phyloP scores from a whole-genome alignment of 2,329 filamentous ascomycete genomes.

The Byssochlamys sp. region DNA sequence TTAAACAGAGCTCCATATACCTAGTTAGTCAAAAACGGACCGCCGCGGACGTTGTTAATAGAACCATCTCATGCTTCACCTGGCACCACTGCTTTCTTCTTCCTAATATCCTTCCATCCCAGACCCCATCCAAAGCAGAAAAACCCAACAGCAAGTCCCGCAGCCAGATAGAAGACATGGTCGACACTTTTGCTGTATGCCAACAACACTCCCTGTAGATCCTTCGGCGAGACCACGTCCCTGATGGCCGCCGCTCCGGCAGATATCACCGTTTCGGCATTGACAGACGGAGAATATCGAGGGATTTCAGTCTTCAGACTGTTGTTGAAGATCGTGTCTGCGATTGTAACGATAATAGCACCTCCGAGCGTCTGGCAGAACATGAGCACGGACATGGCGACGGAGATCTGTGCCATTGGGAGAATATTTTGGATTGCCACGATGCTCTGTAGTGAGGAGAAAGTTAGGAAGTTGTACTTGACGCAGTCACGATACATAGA shows the following conservation, averaged over 20 bases:
- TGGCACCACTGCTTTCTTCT: conserved; percentile 2
- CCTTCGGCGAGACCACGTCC: conserved; percentile 22
- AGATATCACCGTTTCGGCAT: conserved; percentile 26
- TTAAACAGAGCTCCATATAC: too few species aligned
- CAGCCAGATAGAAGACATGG: conserved; percentile 13
- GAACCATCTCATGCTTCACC: not conserved
- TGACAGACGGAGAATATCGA: conserved; percentile 29
- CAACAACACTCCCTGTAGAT: conserved; percentile 24
- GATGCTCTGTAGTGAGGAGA: conserved; percentile 27
- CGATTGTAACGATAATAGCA: conserved; percentile 55
- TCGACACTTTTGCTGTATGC: conserved; percentile 21
- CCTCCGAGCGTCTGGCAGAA: conserved; percentile 60
- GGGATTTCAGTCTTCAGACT: conserved; percentile 47
- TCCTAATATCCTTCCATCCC: conserved; percentile 14
- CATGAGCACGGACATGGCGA: conserved; percentile 32
- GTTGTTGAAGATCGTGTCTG: conserved; percentile 60
- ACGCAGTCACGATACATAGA: too few species aligned
- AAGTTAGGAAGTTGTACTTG: conserved; percentile 23
- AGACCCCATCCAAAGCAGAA: conserved; percentile 12
- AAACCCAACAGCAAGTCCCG: conserved; percentile 6
- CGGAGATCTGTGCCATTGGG: conserved; percentile 25
- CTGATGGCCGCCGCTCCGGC: conserved; percentile 37
- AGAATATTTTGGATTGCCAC: conserved; percentile 34
- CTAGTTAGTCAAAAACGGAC: too few species aligned
- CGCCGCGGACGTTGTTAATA: too few species aligned